phyloP scores from a whole-genome alignment of 495 filamentous ascomycete genomes.

The Penicillium parvum region DNA sequence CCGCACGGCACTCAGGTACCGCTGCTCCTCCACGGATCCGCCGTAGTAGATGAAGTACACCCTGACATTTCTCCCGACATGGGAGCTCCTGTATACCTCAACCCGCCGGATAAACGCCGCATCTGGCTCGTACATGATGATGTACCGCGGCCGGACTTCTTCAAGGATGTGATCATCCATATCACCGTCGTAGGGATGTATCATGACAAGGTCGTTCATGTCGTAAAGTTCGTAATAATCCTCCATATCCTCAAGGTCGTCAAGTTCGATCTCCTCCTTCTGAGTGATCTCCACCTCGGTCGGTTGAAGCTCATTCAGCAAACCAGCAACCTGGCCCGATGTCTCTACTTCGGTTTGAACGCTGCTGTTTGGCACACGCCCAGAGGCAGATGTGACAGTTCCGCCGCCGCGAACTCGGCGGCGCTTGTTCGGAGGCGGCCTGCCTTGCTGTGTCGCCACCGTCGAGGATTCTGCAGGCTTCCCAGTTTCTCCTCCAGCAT shows the following conservation, averaged over 20 bases:
- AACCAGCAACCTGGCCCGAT: slow-evolving; percentile 63
- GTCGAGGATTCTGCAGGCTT: slow-evolving; percentile 22
- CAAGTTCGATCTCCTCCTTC: slow-evolving; percentile 71
- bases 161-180: slow-evolving; percentile 95
- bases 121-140: slow-evolving; percentile 98
- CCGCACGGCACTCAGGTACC: slow-evolving; percentile 82
- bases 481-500: slow-evolving; percentile 13
- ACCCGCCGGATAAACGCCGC: slow-evolving; percentile 91
- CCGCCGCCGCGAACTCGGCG: slow-evolving; percentile 85
- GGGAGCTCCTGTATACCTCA: slow-evolving; percentile 93
- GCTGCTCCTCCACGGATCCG: slow-evolving; percentile 91
- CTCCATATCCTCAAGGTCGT: slow-evolving; percentile 84
- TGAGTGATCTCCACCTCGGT: slow-evolving; percentile 58
- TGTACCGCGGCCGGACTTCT: slow-evolving; percentile 86
- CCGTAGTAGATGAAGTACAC: slow-evolving; percentile 97
- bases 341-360: slow-evolving; percentile 78
- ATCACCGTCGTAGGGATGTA: slow-evolving; percentile 93
- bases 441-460: slow-evolving; percentile 40
- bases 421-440: slow-evolving; percentile 79
- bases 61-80: slow-evolving; percentile 78
- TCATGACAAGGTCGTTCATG: slow-evolving; percentile 79
- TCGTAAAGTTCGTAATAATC: slow-evolving; percentile 92
- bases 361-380: slow-evolving; percentile 58
- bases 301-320: slow-evolving; percentile 64
- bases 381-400: slow-evolving; percentile 47